These are phyloP conservation scores for Heliamphora exappendiculata DNA, from an alignment of 148 eudicot genomes.

Conservation along the genomic window DNA sequence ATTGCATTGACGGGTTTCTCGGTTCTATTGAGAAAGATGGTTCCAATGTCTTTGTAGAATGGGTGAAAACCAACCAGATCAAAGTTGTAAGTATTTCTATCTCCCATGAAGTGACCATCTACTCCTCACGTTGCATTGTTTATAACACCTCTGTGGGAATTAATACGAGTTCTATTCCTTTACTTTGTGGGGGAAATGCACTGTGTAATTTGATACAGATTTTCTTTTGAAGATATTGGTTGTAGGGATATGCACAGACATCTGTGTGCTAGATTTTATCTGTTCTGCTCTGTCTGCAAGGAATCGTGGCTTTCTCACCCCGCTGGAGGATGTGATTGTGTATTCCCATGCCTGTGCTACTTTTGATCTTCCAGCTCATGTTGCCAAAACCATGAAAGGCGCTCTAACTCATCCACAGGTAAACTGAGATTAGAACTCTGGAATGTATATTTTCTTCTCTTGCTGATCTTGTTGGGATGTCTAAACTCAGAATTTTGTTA, in stretches of 20 bases:
- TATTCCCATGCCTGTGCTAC: constrained; percentile 89
- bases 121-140: neutral
- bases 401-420: constrained; percentile 91
- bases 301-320: constrained; percentile 69
- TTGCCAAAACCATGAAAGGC: constrained; percentile 45
- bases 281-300: constrained; percentile 83
- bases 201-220: neutral
- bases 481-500: neutral
- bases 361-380: constrained; percentile 69
- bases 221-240: constrained; percentile 61
- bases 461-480: neutral
- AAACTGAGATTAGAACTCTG: constrained; percentile 1
- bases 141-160: neutral
- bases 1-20: constrained; percentile 84
- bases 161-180: neutral
- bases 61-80: constrained; percentile 77
- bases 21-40: constrained; percentile 84
- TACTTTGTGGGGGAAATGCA: neutral
- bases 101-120: neutral
- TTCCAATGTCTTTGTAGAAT: constrained; percentile 74
- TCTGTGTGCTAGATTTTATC: constrained; percentile 82
- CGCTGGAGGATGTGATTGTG: constrained; percentile 73
- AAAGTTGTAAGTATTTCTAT: constrained; percentile 55
- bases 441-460: neutral
- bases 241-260: constrained; percentile 88